A percentile compares a stretch with the other conserved stretches of the same genome.
Conservation (phyloP, 2,329 filamentous ascomycete genomes). For the Talaromyces sp. region DNA sequence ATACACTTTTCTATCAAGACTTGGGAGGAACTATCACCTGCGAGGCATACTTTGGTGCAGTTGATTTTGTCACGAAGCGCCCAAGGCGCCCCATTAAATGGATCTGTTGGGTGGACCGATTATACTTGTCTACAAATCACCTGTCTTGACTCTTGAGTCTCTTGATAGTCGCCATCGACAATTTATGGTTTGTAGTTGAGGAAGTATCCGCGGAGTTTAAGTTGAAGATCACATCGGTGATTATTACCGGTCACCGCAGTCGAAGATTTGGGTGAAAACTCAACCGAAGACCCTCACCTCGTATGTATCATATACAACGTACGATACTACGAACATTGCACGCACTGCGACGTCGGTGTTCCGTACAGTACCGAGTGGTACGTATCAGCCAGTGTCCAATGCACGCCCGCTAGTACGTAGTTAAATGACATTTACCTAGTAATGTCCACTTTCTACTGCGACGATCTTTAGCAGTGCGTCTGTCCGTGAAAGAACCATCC, state of each 20-base stretch:
- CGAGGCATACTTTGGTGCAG: slow-evolving; percentile 1
- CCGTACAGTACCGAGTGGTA: not conserved
- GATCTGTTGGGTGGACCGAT: not conserved
- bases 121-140: not conserved
- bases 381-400: not conserved
- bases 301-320: not conserved
- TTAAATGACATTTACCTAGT: not conserved
- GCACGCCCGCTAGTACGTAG: not conserved
- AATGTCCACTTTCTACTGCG: not conserved
- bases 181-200: not conserved
- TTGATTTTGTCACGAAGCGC: not conserved
- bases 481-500: not conserved
- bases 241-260: not conserved
- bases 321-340: not conserved
- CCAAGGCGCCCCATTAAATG: not conserved
- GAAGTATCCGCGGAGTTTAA: not conserved
- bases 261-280: not conserved
- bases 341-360: not conserved
- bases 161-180: not conserved
- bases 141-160: not conserved
- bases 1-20: not conserved
- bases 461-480: not conserved
- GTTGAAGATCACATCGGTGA: not conserved
- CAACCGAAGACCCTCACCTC: not conserved
- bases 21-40: not conserved